Conservation (phyloP, 352 stramenopile genomes). For the Elongisporangium anandrum region DNA sequence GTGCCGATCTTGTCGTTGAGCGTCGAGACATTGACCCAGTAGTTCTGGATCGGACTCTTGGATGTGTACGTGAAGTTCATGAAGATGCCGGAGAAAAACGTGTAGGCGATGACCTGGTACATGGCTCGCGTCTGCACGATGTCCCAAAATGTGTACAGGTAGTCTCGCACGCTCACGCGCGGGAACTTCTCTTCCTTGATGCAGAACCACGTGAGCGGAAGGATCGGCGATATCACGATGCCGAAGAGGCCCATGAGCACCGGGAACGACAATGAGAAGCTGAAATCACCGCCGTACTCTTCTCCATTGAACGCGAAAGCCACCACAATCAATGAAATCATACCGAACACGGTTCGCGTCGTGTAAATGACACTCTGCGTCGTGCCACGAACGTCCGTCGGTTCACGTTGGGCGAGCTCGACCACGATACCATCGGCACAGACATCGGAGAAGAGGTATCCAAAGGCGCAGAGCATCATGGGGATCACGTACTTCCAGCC, state of each 20-base stretch:
- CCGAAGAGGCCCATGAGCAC: constrained; percentile 37
- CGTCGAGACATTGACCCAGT: constrained; percentile 40
- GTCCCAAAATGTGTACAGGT: constrained; percentile 45
- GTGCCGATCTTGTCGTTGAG: too few species aligned
- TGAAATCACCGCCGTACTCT: constrained; percentile 43
- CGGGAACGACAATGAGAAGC: constrained; percentile 37
- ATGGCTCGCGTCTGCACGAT: constrained; percentile 41
- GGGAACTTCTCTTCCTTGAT: constrained; percentile 28
- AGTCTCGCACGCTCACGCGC: constrained; percentile 29
- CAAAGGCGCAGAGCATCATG: constrained; percentile 38
- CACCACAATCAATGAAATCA: constrained; percentile 31
- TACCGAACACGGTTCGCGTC: constrained; percentile 27
- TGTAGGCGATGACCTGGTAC: constrained; percentile 47
- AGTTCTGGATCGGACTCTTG: constrained; percentile 28
- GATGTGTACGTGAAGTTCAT: constrained; percentile 30
- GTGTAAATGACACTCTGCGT: constrained; percentile 54
- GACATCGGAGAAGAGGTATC: constrained; percentile 43
- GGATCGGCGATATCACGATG: constrained; percentile 17
- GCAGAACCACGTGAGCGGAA: constrained; percentile 38
- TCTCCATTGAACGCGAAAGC: constrained; percentile 45
- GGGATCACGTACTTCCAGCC: constrained; percentile 37
- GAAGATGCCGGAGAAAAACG: constrained; percentile 38
- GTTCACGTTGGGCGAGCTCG: constrained; percentile 43
- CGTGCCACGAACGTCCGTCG: constrained; percentile 30
- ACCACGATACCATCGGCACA: constrained; percentile 44